Conservation (phyloP, 768 basidiomycete genomes). For the Thelephora ganbajun region DNA sequence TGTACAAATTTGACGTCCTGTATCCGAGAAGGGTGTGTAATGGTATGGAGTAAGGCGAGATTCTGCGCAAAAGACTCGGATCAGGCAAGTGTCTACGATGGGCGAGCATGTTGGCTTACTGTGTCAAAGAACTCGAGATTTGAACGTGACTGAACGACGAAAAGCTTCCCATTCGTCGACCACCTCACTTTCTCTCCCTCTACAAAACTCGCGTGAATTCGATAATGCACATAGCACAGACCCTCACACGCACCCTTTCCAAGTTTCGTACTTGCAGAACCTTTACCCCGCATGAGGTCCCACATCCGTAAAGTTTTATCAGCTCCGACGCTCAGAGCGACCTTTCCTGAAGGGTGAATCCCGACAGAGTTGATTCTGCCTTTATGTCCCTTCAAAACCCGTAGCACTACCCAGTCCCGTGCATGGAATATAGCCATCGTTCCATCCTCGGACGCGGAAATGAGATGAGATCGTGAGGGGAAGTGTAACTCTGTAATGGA, state of each 20-base stretch:
- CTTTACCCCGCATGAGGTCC: slow-evolving; percentile 94
- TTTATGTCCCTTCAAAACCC: slow-evolving; percentile 84
- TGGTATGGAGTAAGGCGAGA: slow-evolving; percentile 61
- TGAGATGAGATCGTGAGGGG: slow-evolving; percentile 76
- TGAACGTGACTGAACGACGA: slow-evolving; percentile 21
- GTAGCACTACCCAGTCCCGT: slow-evolving; percentile 86
- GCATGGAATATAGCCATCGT: slow-evolving; percentile 83
- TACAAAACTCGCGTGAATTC: not conserved
- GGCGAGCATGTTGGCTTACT: slow-evolving; percentile 24
- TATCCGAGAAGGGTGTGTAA: slow-evolving; percentile 69
- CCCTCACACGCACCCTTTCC: slow-evolving; percentile 48
- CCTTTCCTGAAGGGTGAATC: slow-evolving; percentile 86
- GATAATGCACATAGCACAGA: too few species aligned
- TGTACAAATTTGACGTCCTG: slow-evolving; percentile 73
- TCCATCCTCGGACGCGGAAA: slow-evolving; percentile 89
- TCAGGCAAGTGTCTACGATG: not conserved
- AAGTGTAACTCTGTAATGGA: slow-evolving; percentile 85
- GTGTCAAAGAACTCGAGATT: slow-evolving; percentile 76
- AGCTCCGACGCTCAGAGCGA: slow-evolving; percentile 83
- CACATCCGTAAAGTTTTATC: slow-evolving; percentile 91
- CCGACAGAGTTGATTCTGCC: slow-evolving; percentile 83
- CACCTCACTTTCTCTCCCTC: not conserved
- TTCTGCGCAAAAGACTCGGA: slow-evolving; percentile 31
- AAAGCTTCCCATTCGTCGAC: not conserved
- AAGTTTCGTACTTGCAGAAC: slow-evolving; percentile 77